phyloP scores from a whole-genome alignment of 169 alveolate genomes.

The Theileria annulata region DNA sequence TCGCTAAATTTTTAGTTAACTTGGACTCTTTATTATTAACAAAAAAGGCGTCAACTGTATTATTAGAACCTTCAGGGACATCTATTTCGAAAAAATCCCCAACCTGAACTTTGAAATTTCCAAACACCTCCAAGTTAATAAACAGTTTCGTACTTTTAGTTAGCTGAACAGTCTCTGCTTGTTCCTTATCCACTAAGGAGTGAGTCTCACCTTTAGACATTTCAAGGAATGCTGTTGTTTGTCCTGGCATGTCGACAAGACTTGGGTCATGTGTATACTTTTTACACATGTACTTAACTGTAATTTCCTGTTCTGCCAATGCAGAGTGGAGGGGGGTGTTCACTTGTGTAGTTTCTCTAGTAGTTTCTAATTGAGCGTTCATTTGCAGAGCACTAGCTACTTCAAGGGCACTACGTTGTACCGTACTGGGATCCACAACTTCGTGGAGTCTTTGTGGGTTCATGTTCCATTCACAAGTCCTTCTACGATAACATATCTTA shows the following conservation, averaged over 20 bases:
- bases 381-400: neutral
- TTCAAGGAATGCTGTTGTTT: conserved; percentile 4
- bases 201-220: neutral
- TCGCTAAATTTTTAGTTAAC: neutral
- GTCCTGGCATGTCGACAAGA: neutral
- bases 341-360: too few species aligned
- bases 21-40: neutral
- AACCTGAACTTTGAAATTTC: conserved; percentile 12
- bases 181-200: conserved; percentile 1
- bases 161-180: conserved; percentile 11
- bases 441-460: neutral
- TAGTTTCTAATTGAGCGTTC: too few species aligned
- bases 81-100: conserved; percentile 45
- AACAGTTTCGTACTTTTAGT: conserved; percentile 24
- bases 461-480: conserved; percentile 15
- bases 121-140: conserved; percentile 30
- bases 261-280: conserved; percentile 25
- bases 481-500: conserved; percentile 17
- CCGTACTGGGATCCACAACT: neutral
- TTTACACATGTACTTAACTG: conserved; percentile 48
- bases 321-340: neutral
- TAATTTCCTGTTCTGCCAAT: conserved; percentile 29
- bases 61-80: conserved; percentile 20
- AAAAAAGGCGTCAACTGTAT: conserved; percentile 3
- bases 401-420: neutral